Evolutionary conservation across 75 land plant species (phyloP).

Genomic region (Pinus albicaulis): DNA sequence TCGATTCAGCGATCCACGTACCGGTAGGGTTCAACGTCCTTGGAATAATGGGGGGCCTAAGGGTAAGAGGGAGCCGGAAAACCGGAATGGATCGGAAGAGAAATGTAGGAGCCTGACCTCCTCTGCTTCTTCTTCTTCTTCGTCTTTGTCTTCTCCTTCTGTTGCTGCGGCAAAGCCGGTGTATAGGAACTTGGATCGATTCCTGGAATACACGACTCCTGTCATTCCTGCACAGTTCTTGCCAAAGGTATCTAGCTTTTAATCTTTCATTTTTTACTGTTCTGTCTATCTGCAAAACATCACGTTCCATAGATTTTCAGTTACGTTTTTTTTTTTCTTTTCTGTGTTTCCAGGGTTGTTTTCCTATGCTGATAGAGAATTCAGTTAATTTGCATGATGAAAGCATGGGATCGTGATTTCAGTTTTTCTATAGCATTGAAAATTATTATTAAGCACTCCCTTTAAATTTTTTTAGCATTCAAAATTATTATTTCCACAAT

Average conservation of each 20-base stretch:
- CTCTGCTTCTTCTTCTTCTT: no score
- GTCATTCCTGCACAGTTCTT: slow-evolving; percentile 47
- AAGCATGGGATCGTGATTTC: no score
- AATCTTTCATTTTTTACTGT: neutral
- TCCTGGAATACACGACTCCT: slow-evolving; percentile 69
- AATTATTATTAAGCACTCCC: no score
- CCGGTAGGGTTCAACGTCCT: neutral
- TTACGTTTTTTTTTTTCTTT: neutral
- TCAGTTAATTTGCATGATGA: no score
- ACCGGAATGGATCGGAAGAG: neutral
- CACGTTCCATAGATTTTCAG: neutral
- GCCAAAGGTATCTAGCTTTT: slow-evolving; percentile 38
- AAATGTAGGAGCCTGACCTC: neutral
- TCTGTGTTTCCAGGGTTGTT: neutral
- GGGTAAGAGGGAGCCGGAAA: neutral
- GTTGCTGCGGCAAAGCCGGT: neutral
- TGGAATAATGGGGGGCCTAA: neutral
- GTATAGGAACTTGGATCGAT: slow-evolving; percentile 65
- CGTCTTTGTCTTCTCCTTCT: neutral
- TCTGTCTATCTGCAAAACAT: neutral
- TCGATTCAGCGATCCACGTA: neutral
- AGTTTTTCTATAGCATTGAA: no score
- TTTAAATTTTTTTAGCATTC: no score
- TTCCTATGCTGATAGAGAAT: no score
- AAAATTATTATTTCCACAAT: no score